A percentile compares a stretch with the other conserved stretches of the same genome.
These are phyloP conservation scores for Tricholomella constricta DNA, from an alignment of 768 basidiomycete genomes.

Conservation along the genomic window DNA sequence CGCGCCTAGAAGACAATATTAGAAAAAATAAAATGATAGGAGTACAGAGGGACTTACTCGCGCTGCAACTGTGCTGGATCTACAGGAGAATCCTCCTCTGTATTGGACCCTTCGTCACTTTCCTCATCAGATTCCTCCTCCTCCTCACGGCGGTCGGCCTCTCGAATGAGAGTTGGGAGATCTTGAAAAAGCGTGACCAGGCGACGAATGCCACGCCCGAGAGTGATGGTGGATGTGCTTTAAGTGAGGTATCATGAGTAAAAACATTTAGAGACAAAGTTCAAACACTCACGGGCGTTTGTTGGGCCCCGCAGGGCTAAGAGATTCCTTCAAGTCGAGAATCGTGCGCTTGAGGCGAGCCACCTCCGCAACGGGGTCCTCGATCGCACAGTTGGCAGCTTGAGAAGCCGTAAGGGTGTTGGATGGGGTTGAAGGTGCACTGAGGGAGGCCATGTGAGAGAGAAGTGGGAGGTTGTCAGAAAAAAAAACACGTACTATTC, in stretches of 20 bases:
- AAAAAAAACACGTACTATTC: too few relatives aligned
- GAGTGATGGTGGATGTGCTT: not conserved
- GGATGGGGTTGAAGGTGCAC: not conserved
- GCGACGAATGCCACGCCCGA: not conserved
- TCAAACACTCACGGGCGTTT: slow-evolving; percentile 2
- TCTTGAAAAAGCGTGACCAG: not conserved
- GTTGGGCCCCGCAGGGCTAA: not conserved
- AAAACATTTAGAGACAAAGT: not conserved
- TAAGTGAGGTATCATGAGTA: not conserved
- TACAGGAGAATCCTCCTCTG: too few relatives aligned
- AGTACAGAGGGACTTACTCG: not conserved
- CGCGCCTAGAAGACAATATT: too few relatives aligned
- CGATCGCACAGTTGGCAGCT: not conserved
- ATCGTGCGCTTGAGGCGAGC: not conserved
- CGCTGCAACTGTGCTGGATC: not conserved
- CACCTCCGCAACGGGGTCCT: not conserved
- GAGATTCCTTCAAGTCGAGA: not conserved
- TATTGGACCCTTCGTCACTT: not conserved
- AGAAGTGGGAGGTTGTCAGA: too few relatives aligned
- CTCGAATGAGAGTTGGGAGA: not conserved
- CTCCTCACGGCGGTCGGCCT: not conserved
- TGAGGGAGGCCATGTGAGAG: too few relatives aligned
- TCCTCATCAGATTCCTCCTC: not conserved
- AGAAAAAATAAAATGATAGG: too few relatives aligned
- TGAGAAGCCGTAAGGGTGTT: not conserved